Conservation (phyloP, 345 rosid genomes). For the Citrus unshiu region DNA sequence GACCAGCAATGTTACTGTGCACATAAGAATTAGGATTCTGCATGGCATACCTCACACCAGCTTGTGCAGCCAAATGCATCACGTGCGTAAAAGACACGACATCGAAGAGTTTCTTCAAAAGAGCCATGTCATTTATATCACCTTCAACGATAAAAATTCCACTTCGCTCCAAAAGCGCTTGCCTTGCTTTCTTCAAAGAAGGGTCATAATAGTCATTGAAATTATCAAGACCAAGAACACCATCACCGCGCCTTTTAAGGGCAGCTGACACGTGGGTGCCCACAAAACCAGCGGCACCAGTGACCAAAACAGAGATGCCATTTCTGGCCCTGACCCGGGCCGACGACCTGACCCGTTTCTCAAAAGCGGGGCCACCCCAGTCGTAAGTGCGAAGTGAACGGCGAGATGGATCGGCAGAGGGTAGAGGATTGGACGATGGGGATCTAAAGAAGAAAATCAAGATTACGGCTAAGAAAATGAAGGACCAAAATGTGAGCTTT, state of each 20-base stretch:
- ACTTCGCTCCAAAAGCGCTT: constrained; percentile 66
- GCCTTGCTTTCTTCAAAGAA: constrained; percentile 80
- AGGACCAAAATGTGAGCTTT: constrained; percentile 82
- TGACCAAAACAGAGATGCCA: constrained; percentile 76
- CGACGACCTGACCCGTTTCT: constrained; percentile 60
- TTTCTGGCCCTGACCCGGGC: constrained; percentile 60
- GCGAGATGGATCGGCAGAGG: constrained; percentile 79
- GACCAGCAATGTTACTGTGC: constrained; percentile 83
- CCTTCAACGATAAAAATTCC: constrained; percentile 87
- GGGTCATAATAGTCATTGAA: constrained; percentile 94
- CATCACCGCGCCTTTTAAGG: constrained; percentile 81
- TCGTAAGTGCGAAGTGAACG: constrained; percentile 67
- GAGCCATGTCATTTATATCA: constrained; percentile 72
- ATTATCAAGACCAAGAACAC: constrained; percentile 80
- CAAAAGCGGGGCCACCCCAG: constrained; percentile 86
- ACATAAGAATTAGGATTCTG: constrained; percentile 79
- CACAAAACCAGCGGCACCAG: constrained; percentile 93
- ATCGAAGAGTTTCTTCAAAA: constrained; percentile 71
- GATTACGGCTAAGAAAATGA: constrained; percentile 68
- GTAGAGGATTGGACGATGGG: constrained; percentile 51
- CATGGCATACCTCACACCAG: constrained; percentile 92
- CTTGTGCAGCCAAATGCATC: constrained; percentile 93
- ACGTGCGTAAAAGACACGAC: constrained; percentile 79
- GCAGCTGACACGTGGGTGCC: constrained; percentile 89
- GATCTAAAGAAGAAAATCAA: constrained; percentile 82